Base-by-base conservation (phyloP, 1,284 basidiomycete genomes). In the Microbotryum lychnidis-dioicae region DNA sequence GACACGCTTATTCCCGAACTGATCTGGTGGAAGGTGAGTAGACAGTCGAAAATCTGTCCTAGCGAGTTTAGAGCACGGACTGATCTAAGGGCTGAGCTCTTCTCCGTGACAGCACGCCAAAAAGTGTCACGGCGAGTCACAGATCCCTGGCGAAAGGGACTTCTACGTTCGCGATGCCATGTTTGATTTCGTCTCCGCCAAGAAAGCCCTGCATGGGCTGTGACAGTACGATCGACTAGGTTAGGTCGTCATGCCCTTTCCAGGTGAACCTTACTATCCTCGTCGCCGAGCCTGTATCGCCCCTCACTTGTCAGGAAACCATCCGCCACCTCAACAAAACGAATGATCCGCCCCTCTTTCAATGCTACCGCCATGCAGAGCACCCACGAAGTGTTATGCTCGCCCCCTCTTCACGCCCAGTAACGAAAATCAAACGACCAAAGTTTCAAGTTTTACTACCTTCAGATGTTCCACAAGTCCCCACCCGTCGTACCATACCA, bases 71-170 rank as follows among this genome's bases (percentile, higher is more conserved):
- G 27, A 23, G 48, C 21, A 10, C 20, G 37, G 37, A 7, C 29
- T 55, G 23, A 31, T 44, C 37, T 25, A 6, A 45, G 27, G 14
- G 16, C 16, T 56, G 23, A n/a, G 21, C 23, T 21, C 5, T n/a
- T 29, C 12, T 8, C 50, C 14, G 5, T 16, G 2, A 33, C 57
- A 64, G 59, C 61, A 66, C 56, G 63, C 65, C 42, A 65, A 67
- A n/a, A 63, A 62, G 49, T 67, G 65, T 52, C 64, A 64, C 54
- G 52, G 56, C 55, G 80, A 81, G 62, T 80, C 80, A 3, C 78
- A 75, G 18, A 74, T 85, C 51, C 72, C 75, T 2, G 83, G 82
- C 23, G 84, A 86, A 60, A 68, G 75, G 50, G 81, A 83, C 69
- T 75, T 80, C 58, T 84, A 78, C 66, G 58, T 79, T 48, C 74